These are phyloP conservation scores for Quercus aquifolioides DNA, from an alignment of 306 rosid species.

Conservation along the genomic window DNA sequence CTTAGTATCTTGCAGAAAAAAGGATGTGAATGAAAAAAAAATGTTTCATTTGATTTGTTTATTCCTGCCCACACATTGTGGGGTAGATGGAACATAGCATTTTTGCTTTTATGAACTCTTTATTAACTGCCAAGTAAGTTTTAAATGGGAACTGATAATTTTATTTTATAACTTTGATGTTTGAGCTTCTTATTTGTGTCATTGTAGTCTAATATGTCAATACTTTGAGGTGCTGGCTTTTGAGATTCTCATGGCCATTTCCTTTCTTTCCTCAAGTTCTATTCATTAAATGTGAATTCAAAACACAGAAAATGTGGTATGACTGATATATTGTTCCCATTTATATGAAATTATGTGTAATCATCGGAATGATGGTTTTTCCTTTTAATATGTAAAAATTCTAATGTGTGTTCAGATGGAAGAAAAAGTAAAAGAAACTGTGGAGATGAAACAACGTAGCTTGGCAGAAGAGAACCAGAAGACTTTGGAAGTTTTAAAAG, in stretches of 20 bases:
- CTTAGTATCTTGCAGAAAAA: neutral
- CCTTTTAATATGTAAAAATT: slow-evolving; percentile 20
- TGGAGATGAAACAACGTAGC: slow-evolving; percentile 95
- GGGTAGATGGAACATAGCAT: neutral
- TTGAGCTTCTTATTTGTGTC: neutral
- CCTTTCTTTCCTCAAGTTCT: neutral
- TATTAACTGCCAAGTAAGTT: neutral
- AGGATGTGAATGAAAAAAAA: neutral
- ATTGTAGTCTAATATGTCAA: neutral
- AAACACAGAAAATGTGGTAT: neutral
- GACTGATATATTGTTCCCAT: neutral
- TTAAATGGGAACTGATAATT: neutral
- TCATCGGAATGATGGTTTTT: slow-evolving; percentile 8
- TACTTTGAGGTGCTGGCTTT: neutral
- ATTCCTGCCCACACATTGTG: neutral
- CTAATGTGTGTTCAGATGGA: slow-evolving; percentile 63
- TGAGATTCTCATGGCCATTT: neutral
- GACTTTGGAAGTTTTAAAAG: slow-evolving; percentile 83
- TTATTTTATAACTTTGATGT: neutral
- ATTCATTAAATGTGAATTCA: neutral
- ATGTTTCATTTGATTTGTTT: neutral
- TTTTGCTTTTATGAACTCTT: neutral
- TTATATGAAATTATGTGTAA: neutral
- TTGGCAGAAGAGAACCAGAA: slow-evolving; percentile 98
- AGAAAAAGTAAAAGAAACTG: slow-evolving; percentile 92